Conservation (phyloP, 2,329 filamentous ascomycete genomes). For the Tolypocladium inflatum region DNA sequence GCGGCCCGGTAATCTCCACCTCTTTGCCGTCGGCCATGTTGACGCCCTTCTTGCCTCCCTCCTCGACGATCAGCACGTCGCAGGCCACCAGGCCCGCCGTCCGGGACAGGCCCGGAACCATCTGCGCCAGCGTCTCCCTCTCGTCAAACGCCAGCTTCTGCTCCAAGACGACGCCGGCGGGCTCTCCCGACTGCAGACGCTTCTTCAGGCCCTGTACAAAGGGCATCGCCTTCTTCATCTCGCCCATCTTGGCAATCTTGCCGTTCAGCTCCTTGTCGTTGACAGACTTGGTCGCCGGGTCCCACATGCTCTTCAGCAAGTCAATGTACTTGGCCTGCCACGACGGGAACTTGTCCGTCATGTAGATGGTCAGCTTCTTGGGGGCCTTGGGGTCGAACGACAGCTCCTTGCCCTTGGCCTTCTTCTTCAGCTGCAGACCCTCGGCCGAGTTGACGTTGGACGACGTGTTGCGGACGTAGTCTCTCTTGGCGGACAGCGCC, state of each 20-base stretch:
- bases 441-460: constrained; percentile 76
- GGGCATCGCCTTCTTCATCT: constrained; percentile 98
- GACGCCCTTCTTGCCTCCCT: constrained; percentile 56
- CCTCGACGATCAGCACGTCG: constrained; percentile 62
- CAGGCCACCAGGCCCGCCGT: constrained; percentile 60
- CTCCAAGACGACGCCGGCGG: constrained; percentile 61
- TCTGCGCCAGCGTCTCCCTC: constrained; percentile 61
- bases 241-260: constrained; percentile 70
- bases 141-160: constrained; percentile 85
- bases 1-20: constrained; percentile 44
- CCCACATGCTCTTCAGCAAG: constrained; percentile 63
- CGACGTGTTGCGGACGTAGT: constrained; percentile 69
- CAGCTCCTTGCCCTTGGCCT: constrained; percentile 82
- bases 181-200: constrained; percentile 63
- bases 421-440: constrained; percentile 73
- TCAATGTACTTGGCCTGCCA: constrained; percentile 93
- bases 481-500: constrained; percentile 64
- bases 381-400: constrained; percentile 83
- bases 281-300: constrained; percentile 47
- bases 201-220: constrained; percentile 86
- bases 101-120: constrained; percentile 71
- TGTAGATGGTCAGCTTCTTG: constrained; percentile 84
- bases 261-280: constrained; percentile 77
- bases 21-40: constrained; percentile 43
- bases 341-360: constrained; percentile 67